A percentile compares a stretch with the other conserved stretches of the same genome.
Evolutionary conservation across 2,329 filamentous ascomycete species (phyloP).

Genomic region (Zasmidium citrigriseum): DNA sequence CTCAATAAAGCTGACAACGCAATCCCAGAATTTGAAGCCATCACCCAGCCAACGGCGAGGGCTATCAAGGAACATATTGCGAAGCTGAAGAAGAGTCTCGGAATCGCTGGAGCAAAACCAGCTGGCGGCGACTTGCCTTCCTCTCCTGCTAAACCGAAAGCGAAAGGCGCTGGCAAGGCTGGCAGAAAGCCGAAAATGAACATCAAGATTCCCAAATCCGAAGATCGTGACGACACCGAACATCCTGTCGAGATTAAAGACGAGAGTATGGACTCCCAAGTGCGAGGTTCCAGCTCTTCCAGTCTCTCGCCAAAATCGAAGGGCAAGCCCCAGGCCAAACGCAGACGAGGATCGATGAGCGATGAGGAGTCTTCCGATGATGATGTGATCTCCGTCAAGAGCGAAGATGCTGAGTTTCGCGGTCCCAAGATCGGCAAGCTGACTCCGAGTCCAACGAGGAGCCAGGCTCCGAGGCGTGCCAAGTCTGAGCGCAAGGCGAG

Average conservation of each 20-base stretch:
- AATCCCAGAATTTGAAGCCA: background rate
- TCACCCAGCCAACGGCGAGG: conserved; percentile 1
- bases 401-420: background rate
- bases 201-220: background rate
- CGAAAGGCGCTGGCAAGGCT: background rate
- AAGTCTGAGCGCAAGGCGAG: background rate
- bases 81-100: conserved; percentile 9
- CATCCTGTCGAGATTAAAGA: background rate
- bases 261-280: background rate
- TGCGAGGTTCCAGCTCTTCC: background rate
- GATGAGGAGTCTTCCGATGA: background rate
- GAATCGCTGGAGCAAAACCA: background rate
- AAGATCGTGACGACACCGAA: background rate
- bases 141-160: background rate
- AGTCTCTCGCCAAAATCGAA: background rate
- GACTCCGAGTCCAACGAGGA: background rate
- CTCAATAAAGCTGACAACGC: background rate
- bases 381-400: background rate
- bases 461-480: background rate
- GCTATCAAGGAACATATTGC: conserved; percentile 6
- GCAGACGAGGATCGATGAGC: background rate
- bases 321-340: background rate
- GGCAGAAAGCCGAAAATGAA: background rate
- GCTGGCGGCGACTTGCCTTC: background rate
- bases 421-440: background rate